A percentile compares a stretch with the other conserved stretches of the same genome.
Evolutionary conservation across 1,139 yeast species (phyloP).

Genomic region (Taphrina confusa): DNA sequence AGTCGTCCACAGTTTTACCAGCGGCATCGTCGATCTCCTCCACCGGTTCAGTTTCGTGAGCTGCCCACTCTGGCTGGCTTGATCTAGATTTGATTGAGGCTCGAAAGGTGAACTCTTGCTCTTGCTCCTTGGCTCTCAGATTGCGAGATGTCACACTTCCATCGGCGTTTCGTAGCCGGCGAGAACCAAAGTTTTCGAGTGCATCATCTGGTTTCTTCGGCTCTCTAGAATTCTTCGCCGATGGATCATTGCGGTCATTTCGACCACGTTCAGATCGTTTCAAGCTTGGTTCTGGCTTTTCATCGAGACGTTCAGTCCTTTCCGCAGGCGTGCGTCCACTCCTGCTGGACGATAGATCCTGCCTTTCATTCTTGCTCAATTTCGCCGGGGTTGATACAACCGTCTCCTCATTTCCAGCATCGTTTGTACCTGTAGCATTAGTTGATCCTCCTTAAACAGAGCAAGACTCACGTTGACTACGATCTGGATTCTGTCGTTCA

Average conservation of each 20-base stretch:
- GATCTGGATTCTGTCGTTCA: neutral
- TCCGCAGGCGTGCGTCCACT: neutral
- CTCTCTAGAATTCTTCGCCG: neutral
- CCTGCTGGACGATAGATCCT: neutral
- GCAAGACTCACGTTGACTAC: neutral
- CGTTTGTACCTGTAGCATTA: neutral
- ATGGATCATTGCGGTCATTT: slow-evolving; percentile 5
- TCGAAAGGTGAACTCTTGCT: neutral
- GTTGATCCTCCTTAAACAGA: neutral
- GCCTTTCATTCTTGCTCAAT: neutral
- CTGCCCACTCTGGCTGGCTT: slow-evolving; percentile 10
- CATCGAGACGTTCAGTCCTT: slow-evolving; percentile 6
- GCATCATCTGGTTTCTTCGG: slow-evolving; percentile 15
- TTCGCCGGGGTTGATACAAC: neutral
- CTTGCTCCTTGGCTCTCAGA: neutral
- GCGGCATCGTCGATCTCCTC: slow-evolving; percentile 7
- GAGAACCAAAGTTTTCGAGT: slow-evolving; percentile 7
- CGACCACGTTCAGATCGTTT: slow-evolving; percentile 13
- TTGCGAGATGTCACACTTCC: neutral
- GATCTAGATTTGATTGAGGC: slow-evolving; percentile 1
- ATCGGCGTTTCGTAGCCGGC: neutral
- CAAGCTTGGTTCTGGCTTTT: neutral
- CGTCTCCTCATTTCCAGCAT: slow-evolving; percentile 2
- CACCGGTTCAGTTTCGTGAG: neutral
- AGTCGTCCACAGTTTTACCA: slow-evolving; percentile 28